Evolutionary conservation across 1,139 yeast genomes (phyloP), one percentile per base, ranked within the genome.

Genomic region (Diutina siamensis): DNA sequence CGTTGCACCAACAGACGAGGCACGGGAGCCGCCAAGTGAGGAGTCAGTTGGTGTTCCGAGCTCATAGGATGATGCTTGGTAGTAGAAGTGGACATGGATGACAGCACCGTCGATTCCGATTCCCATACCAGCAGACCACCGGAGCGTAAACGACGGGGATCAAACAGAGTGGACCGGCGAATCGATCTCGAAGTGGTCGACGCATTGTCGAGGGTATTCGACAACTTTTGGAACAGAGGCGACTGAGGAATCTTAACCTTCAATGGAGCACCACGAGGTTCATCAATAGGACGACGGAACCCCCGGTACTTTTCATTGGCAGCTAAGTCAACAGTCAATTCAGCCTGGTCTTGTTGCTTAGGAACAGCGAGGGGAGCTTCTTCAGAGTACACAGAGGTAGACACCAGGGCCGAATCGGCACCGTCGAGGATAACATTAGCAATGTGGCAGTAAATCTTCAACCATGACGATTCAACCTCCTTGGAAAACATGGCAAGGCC

Each of bases 221-320:
- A 25, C 18, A 38, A 15, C n/a, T n/a, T 25, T 25, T 38, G 28
- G 32, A 38, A 38, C 42, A 38, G 42, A 17, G 42, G 42, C 42
- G 19, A 17, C 7, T 25, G 32, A 19, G 68, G 67, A 44, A 63
- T 55, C 38, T 54, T 52, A 36, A 64, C 59, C 18, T 60, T 54
- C 35, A 64, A 58, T 35, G 66, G 65, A 2, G 51, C 33, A 28
- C 50, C 48, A 13, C 57, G 53, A 17, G 55, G 51, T 44, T 59
- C 60, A 32, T 56, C 52, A 5, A 59, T 58, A 46, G 64, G 62
- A 59, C 75, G 65, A 62, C 76, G 68, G 57, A 71, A 71, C 1
- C 75, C 75, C 49, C 57, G 63, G 54, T 71, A 71, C 51, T 68
- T 71, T 33, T 63, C 42, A 27, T 38, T 38, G 12, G 28, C 31